Conservation (phyloP, 768 basidiomycete genomes). For the Boletus rufocinnamomeus region DNA sequence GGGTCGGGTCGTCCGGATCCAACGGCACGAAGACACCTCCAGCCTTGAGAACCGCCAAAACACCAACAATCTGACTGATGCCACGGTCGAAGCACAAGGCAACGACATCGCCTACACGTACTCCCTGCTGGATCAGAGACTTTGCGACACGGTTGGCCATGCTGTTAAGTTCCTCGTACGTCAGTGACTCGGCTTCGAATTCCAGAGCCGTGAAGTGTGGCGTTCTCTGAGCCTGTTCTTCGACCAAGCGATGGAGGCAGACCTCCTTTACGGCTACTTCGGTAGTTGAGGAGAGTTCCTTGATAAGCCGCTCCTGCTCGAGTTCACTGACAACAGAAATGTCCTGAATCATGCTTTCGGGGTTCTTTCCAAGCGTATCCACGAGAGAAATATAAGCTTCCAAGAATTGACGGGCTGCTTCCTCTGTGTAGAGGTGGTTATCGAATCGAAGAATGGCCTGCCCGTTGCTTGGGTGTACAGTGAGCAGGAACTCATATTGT, state of each 20-base stretch:
- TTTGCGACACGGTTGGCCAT: constrained; percentile 37
- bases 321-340: constrained; percentile 17
- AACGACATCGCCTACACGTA: constrained; percentile 27
- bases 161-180: constrained; percentile 35
- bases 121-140: constrained; percentile 29
- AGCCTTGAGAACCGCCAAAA: constrained; percentile 37
- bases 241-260: constrained; percentile 22
- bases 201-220: constrained; percentile 27
- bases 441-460: constrained; percentile 32
- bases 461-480: constrained; percentile 28
- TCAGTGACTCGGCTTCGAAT: constrained; percentile 32
- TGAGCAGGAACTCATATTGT: constrained; percentile 26
- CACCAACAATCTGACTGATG: constrained; percentile 30
- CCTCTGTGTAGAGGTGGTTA: constrained; percentile 32
- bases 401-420: constrained; percentile 32
- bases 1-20: constrained; percentile 33
- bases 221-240: constrained; percentile 23
- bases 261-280: constrained; percentile 17
- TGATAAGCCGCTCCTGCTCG: constrained; percentile 24
- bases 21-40: constrained; percentile 29
- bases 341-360: constrained; percentile 20
- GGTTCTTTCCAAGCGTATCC: constrained; percentile 22
- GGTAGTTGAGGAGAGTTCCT: constrained; percentile 26
- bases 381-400: constrained; percentile 33
- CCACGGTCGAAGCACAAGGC: constrained; percentile 34